These are phyloP conservation scores for Pythium aphanidermatum DNA, from an alignment of 352 stramenopile species.

Conservation along the genomic window DNA sequence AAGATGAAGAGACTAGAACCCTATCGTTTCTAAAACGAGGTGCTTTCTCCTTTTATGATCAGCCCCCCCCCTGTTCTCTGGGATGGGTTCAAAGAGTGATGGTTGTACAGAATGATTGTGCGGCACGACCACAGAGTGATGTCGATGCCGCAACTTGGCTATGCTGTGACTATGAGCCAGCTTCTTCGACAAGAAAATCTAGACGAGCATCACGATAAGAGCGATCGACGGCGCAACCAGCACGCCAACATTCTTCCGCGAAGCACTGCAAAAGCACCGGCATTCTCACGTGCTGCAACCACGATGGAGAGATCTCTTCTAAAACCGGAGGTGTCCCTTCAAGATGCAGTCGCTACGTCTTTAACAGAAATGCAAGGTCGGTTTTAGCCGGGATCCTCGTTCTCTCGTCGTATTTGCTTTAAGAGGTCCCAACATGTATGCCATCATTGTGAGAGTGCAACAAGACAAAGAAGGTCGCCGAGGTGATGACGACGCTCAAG, in stretches of 20 bases:
- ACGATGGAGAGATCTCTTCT: neutral
- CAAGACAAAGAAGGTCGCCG: too few species aligned
- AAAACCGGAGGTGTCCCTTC: conserved; percentile 1
- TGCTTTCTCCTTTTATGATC: conserved; percentile 15
- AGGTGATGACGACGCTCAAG: conserved; percentile 76
- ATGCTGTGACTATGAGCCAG: too few species aligned
- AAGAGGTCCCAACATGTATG: conserved; percentile 1
- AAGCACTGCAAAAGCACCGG: too few species aligned
- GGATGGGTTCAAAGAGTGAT: conserved; percentile 14
- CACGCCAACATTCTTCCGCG: conserved; percentile 10
- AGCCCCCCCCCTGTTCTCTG: conserved; percentile 8
- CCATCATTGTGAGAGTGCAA: too few species aligned
- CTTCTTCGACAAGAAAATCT: too few species aligned
- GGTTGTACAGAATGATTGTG: conserved; percentile 11
- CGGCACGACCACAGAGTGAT: neutral
- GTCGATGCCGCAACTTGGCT: neutral
- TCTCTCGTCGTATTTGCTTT: conserved; percentile 3
- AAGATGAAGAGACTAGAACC: neutral
- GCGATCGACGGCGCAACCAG: neutral
- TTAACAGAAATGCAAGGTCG: conserved; percentile 2
- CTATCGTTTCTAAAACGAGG: conserved; percentile 12
- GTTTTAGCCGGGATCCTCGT: conserved; percentile 1
- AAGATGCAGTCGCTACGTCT: neutral
- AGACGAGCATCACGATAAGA: too few species aligned
- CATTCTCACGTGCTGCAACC: neutral